A percentile compares a stretch with the other conserved stretches of the same genome.
These are phyloP conservation scores for Brassica juncea DNA, from an alignment of 345 rosid species.

Conservation along the genomic window DNA sequence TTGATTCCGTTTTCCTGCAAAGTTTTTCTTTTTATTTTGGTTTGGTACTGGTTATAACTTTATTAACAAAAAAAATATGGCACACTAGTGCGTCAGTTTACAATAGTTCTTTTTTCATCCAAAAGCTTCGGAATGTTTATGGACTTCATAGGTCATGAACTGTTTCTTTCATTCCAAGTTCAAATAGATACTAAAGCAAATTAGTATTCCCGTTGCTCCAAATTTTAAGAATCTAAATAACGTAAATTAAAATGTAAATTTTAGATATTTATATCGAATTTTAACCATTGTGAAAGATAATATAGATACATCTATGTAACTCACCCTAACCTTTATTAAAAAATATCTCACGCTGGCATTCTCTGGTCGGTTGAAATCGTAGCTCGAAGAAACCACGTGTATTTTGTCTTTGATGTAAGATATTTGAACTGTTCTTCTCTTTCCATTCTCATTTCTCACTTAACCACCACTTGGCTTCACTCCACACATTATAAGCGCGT, in stretches of 20 bases:
- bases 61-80: not conserved
- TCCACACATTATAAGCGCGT: constrained; percentile 39
- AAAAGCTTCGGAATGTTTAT: constrained; percentile 1
- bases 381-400: constrained; percentile 30
- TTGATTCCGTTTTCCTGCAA: constrained; percentile 9
- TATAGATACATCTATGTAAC: not conserved
- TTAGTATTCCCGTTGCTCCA: not conserved
- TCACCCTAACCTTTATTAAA: not conserved
- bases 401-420: constrained; percentile 31
- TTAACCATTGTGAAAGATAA: not conserved
- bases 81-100: not conserved
- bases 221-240: not conserved
- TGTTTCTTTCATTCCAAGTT: not conserved
- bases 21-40: not conserved
- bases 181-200: not conserved
- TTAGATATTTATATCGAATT: not conserved
- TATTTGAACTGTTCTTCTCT: constrained; percentile 12
- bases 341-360: constrained; percentile 1
- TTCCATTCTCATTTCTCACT: constrained; percentile 30
- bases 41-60: not conserved
- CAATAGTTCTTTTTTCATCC: not conserved
- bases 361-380: constrained; percentile 24
- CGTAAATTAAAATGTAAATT: not conserved
- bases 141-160: not conserved
- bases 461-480: constrained; percentile 37